Base-by-base conservation (phyloP, 441 rosid species). In the Isatis lusitanica region DNA sequence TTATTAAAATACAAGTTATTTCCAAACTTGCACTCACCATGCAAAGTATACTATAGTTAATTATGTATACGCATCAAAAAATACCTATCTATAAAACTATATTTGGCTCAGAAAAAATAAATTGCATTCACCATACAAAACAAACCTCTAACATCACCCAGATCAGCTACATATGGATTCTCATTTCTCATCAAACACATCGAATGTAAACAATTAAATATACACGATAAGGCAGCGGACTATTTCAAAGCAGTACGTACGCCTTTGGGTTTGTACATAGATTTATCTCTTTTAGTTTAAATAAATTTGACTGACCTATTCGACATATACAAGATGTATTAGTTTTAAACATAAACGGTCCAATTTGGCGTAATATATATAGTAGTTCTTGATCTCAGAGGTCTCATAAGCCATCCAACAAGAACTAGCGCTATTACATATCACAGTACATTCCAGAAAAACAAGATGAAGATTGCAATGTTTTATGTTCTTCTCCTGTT, bases 241-340 rank as follows among this genome's bases (percentile, higher is more conserved):
- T 62, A 70, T 52, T 75, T 75, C 79, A 75, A 75, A 75, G 50
- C 35, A 47, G 55, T 51, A 66, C 60, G 9, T 73, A 38, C 5
- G 62, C 66, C n/a, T 21, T 60, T 58, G 15, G 61, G 33, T 47
- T 73, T 31, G 35, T 55, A 24, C 58, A 38, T 40, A 46, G 44
- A 30, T 18, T 40, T 40, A 33, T 6, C 15, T 18, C 18, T 30
- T 51, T 56, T 46, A 12, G 5, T 44, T 64, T 21, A 57, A 46
- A 36, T 62, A 24, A 7, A 59, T 60, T 50, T 74, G 74, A 76
- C 39, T 63, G 75, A 60, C 75, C 66, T 56, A 18, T 63, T 76
- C 66, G 51, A 46, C 42, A 36, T 64, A 26, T 36, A 65, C 57
- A 63, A 63, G 8, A 43, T 43, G 17, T 13, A 43, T 43, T 43